Percentiles rank a stretch among this genome's conserved stretches.
Evolutionary conservation across 176 grass and related monocot genomes (phyloP).

Genomic region (Hordeum vulgare): DNA sequence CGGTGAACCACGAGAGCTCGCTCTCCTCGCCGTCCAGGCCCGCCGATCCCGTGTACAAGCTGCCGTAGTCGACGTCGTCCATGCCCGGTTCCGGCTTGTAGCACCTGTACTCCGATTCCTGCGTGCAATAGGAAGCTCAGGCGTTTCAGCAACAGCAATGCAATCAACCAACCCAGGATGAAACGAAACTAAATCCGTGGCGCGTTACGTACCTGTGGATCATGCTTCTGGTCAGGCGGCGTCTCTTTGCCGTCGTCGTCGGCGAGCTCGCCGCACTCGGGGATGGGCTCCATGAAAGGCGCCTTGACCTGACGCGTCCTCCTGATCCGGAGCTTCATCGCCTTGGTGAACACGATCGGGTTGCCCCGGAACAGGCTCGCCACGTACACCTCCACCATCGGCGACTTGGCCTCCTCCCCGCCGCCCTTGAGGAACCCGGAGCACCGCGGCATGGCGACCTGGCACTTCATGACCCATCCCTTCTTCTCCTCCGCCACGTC

Average conservation of each 20-base stretch:
- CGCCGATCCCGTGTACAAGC: constrained; percentile 15
- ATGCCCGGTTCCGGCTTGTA: constrained; percentile 40
- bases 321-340: constrained; percentile 44
- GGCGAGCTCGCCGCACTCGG: constrained; percentile 37
- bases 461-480: constrained; percentile 65
- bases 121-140: neutral
- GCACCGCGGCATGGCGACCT: constrained; percentile 14
- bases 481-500: neutral
- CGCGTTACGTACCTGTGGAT: neutral
- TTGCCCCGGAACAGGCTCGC: constrained; percentile 49
- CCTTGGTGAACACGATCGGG: constrained; percentile 64
- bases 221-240: neutral
- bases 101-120: constrained; percentile 51
- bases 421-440: constrained; percentile 25
- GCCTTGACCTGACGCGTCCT: constrained; percentile 10
- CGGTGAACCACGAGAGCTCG: constrained; percentile 77
- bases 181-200: neutral
- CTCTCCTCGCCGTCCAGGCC: constrained; percentile 25
- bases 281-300: constrained; percentile 50
- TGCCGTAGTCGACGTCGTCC: constrained; percentile 20
- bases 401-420: neutral
- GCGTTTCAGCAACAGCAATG: neutral
- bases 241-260: constrained; percentile 5
- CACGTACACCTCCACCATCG: constrained; percentile 61
- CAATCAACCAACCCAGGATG: neutral